phyloP scores from a whole-genome alignment of 106 monocot genomes.

The Dioscorea alata region DNA sequence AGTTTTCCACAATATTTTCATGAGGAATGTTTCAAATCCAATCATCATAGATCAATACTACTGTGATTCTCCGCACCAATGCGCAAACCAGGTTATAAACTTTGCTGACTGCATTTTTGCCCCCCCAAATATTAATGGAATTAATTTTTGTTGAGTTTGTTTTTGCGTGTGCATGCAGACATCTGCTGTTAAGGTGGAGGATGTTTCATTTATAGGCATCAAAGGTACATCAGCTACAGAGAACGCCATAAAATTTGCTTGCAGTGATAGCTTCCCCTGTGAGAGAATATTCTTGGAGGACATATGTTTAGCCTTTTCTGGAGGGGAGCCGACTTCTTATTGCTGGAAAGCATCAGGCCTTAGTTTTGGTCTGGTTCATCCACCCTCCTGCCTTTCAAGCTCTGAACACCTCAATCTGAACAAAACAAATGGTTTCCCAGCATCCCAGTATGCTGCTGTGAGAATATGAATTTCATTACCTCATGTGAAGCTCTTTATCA shows the following conservation, averaged over 20 bases:
- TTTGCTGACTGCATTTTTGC: not conserved
- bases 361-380: slow-evolving; percentile 31
- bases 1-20: slow-evolving; percentile 40
- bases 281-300: slow-evolving; percentile 47
- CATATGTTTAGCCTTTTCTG: slow-evolving; percentile 42
- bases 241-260: slow-evolving; percentile 49
- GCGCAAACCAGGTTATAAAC: slow-evolving; percentile 47
- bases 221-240: slow-evolving; percentile 56
- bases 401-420: not conserved
- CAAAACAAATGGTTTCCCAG: not conserved
- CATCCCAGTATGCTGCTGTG: too few species aligned
- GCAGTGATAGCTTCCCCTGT: slow-evolving; percentile 61
- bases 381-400: slow-evolving; percentile 44
- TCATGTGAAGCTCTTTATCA: too few species aligned
- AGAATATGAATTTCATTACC: too few species aligned
- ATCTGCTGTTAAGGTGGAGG: slow-evolving; percentile 47
- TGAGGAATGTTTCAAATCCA: slow-evolving; percentile 73
- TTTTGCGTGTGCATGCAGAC: slow-evolving; percentile 39
- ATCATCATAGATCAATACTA: slow-evolving; percentile 87
- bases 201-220: slow-evolving; percentile 45
- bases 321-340: slow-evolving; percentile 24
- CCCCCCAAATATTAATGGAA: not conserved
- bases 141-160: not conserved
- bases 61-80: slow-evolving; percentile 52
- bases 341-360: slow-evolving; percentile 60